Evolutionary conservation across 441 rosid species (phyloP).

Genomic region (Pelargonium myrrhifolium): DNA sequence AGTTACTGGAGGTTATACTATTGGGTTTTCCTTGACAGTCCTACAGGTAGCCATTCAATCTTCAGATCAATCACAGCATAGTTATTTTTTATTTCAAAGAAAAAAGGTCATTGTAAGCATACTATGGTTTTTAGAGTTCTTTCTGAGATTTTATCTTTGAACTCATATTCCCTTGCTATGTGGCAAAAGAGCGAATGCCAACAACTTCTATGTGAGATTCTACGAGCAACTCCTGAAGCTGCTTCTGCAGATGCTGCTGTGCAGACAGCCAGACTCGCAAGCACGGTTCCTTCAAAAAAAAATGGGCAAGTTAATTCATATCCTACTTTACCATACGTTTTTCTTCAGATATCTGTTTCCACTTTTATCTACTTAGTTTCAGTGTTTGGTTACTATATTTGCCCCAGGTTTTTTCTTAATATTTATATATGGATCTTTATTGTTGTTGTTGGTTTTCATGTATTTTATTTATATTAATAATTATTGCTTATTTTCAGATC

Average conservation of each 20-base stretch:
- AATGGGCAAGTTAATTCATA: constrained; percentile 51
- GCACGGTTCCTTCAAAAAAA: constrained; percentile 63
- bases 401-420: background rate
- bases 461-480: background rate
- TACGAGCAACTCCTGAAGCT: constrained; percentile 99
- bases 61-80: background rate
- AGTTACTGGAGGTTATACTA: constrained; percentile 87
- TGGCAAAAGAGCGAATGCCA: constrained; percentile 90
- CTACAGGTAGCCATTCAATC: constrained; percentile 52
- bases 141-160: background rate
- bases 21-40: constrained; percentile 89
- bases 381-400: background rate
- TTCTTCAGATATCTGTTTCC: constrained; percentile 7
- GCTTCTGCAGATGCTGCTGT: constrained; percentile 95
- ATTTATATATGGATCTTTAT: background rate
- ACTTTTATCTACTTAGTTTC: constrained; percentile 1
- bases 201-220: constrained; percentile 96
- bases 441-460: background rate
- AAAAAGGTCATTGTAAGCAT: background rate
- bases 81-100: background rate
- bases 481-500: background rate
- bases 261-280: constrained; percentile 95
- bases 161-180: constrained; percentile 18
- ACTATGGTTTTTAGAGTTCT: too few relatives aligned
- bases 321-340: background rate